A percentile compares a stretch with the other conserved stretches of the same genome.
Conservation (phyloP, 352 stramenopile species). For the Phytopythium helicoides region DNA sequence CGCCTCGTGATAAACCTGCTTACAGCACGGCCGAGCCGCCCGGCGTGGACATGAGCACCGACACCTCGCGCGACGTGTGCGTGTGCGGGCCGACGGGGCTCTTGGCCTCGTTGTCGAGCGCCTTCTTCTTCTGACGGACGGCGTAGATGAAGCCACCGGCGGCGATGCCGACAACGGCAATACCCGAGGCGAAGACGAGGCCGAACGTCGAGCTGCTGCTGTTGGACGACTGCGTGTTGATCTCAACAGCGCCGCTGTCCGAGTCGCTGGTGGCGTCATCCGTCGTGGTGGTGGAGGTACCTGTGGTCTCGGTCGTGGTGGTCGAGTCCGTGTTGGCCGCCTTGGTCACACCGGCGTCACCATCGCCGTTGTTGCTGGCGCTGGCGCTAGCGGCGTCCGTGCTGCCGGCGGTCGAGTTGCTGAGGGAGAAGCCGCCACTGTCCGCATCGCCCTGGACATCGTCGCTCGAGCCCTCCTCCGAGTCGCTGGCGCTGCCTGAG, state of each 20-base stretch:
- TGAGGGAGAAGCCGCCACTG: conserved; percentile 25
- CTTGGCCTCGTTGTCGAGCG: conserved; percentile 39
- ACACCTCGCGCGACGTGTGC: conserved; percentile 26
- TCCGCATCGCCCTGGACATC: conserved; percentile 22
- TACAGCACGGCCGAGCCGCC: conserved; percentile 13
- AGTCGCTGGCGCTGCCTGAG: conserved; percentile 18
- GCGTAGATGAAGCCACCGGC: conserved; percentile 42
- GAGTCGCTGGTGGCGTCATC: conserved; percentile 8
- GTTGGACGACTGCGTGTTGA: conserved; percentile 49
- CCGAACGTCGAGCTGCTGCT: conserved; percentile 22
- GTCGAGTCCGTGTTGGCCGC: conserved; percentile 7
- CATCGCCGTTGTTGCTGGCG: conserved; percentile 16
- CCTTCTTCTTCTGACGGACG: conserved; percentile 53
- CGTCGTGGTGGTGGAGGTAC: conserved; percentile 14
- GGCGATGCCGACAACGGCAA: conserved; percentile 30
- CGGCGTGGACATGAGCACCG: conserved; percentile 35
- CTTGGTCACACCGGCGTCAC: conserved; percentile 12
- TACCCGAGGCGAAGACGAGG: conserved; percentile 30
- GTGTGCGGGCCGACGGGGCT: conserved; percentile 22
- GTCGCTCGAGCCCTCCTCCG: conserved; percentile 7
- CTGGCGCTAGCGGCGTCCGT: conserved; percentile 6
- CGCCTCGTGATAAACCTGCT: not conserved
- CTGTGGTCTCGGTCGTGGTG: not conserved
- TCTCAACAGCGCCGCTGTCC: conserved; percentile 17
- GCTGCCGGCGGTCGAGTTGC: conserved; percentile 12